A percentile compares a stretch with the other conserved stretches of the same genome.
Evolutionary conservation across 179 eudicot genomes (phyloP).

Genomic region (Camellia oleifera): DNA sequence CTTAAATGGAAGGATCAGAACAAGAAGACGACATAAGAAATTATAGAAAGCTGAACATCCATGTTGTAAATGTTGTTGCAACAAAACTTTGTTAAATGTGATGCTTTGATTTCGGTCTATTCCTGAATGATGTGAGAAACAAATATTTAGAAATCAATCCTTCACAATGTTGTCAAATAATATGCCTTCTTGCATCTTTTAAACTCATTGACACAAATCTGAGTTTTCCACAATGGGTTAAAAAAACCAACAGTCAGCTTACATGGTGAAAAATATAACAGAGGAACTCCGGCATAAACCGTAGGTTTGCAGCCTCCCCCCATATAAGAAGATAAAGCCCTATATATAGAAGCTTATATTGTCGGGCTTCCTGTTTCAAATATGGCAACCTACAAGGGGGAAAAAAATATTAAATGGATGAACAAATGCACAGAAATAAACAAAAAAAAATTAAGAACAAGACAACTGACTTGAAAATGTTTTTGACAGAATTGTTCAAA

Average conservation of each 20-base stretch:
- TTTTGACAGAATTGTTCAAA: background rate
- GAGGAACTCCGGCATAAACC: conserved; percentile 96
- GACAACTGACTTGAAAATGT: background rate
- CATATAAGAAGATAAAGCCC: conserved; percentile 95
- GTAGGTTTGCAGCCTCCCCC: conserved; percentile 97
- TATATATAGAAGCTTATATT: conserved; percentile 77
- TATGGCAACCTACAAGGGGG: conserved; percentile 70
- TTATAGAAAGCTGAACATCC: background rate
- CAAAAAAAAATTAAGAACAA: background rate
- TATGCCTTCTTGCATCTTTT: background rate
- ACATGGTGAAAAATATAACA: conserved; percentile 98
- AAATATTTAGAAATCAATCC: too few relatives aligned
- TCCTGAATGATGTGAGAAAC: too few relatives aligned
- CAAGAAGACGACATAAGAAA: background rate
- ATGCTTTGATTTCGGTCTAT: background rate
- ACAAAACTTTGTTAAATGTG: background rate
- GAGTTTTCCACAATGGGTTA: background rate
- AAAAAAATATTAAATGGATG: background rate
- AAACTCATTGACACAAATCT: background rate
- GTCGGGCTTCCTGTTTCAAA: conserved; percentile 90
- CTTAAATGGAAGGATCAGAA: background rate
- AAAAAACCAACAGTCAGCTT: conserved; percentile 32
- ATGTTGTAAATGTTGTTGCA: background rate
- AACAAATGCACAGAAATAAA: too few relatives aligned
- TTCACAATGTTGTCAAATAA: background rate